phyloP scores from a whole-genome alignment of 305 asterid genomes.

The Fraxinus greggii region DNA sequence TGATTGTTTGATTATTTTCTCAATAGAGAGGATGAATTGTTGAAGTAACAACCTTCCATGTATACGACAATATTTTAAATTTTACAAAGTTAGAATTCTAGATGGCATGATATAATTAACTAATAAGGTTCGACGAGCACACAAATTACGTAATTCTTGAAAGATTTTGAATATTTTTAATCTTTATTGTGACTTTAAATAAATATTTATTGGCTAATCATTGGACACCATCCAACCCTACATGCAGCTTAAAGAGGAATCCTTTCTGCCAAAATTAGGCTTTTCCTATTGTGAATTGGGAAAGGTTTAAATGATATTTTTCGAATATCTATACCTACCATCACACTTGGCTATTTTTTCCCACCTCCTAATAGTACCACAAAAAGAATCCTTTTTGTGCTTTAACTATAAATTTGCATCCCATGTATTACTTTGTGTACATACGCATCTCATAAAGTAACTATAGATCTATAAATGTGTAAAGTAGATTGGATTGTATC shows the following conservation, averaged over 20 bases:
- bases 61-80: not conserved
- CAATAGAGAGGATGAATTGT: not conserved
- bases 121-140: not conserved
- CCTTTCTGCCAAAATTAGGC: slow-evolving; percentile 23
- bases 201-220: slow-evolving; percentile 23
- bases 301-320: not conserved
- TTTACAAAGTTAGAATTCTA: not conserved
- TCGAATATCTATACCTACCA: not conserved
- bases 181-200: not conserved
- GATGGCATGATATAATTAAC: not conserved
- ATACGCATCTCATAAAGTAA: not conserved
- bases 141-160: not conserved
- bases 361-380: not conserved
- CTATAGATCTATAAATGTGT: not conserved
- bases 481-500: not conserved
- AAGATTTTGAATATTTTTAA: not conserved
- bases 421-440: not conserved
- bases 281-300: slow-evolving; percentile 9
- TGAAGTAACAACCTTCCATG: not conserved
- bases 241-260: slow-evolving; percentile 11
- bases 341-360: not conserved
- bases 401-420: not conserved
- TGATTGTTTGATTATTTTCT: not conserved
- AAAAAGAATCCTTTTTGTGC: not conserved
- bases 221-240: slow-evolving; percentile 37